phyloP scores from a whole-genome alignment of 352 stramenopile genomes.

The Aphanomyces cochlioides region DNA sequence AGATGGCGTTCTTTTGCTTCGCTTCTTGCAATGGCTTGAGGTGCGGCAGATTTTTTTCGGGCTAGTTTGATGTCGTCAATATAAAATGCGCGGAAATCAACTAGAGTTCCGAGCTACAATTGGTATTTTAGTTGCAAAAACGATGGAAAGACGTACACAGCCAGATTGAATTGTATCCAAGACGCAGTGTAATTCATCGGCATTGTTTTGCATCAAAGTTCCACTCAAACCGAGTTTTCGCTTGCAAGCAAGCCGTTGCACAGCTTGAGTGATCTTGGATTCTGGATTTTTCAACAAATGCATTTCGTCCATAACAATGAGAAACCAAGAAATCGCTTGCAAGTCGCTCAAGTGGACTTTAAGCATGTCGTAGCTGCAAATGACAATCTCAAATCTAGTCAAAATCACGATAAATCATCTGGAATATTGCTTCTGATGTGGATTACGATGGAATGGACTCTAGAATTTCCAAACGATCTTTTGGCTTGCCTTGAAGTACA shows the following conservation, averaged over 20 bases:
- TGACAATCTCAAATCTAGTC: conserved; percentile 58
- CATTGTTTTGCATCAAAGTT: conserved; percentile 35
- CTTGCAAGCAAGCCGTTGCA: conserved; percentile 7
- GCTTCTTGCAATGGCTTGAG: conserved; percentile 54
- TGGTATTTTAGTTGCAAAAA: conserved; percentile 26
- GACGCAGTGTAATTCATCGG: conserved; percentile 76
- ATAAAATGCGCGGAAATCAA: conserved; percentile 73
- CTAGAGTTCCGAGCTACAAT: conserved; percentile 56
- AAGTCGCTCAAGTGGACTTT: conserved; percentile 19
- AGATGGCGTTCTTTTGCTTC: conserved; percentile 68
- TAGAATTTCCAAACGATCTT: conserved; percentile 49
- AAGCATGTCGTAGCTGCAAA: conserved; percentile 74
- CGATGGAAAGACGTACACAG: conserved; percentile 4
- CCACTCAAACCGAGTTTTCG: conserved; percentile 30
- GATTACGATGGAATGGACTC: conserved; percentile 37
- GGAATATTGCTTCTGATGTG: too few species aligned
- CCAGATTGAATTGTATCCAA: conserved; percentile 53
- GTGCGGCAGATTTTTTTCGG: conserved; percentile 68
- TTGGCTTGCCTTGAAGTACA: conserved; percentile 57
- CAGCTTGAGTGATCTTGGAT: conserved; percentile 22
- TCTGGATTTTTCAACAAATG: conserved; percentile 83
- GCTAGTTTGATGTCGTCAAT: conserved; percentile 80
- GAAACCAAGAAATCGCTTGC: conserved; percentile 35
- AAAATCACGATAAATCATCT: not conserved
- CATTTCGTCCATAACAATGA: conserved; percentile 86